Evolutionary conservation across 1,284 basidiomycete species (phyloP).

Genomic region (Taiwanofungus camphoratus): DNA sequence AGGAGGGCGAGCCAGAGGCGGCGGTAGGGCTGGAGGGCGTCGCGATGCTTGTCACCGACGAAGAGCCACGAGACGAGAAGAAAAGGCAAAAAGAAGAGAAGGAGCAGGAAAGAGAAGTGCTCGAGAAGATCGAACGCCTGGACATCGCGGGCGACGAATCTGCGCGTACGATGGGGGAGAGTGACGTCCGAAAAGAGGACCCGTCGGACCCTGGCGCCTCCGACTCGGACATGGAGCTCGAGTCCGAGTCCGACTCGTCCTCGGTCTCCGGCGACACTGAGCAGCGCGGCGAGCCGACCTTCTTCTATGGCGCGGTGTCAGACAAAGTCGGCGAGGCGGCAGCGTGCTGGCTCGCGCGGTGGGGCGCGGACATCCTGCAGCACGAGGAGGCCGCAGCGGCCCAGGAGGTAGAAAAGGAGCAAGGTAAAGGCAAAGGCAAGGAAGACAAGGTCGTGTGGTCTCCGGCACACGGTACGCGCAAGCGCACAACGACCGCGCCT

Average conservation of each 20-base stretch:
- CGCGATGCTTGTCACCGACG: conserved; percentile 42
- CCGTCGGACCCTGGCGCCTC: conserved; percentile 28
- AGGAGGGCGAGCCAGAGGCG: conserved; percentile 47
- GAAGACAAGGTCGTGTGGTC: neutral
- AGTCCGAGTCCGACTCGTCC: neutral
- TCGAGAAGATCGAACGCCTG: neutral
- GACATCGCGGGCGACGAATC: neutral
- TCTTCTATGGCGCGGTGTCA: conserved; percentile 77
- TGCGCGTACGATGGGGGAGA: neutral
- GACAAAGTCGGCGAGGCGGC: conserved; percentile 91
- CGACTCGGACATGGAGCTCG: conserved; percentile 15
- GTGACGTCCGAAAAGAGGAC: conserved; percentile 25
- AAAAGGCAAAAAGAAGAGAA: conserved; percentile 14
- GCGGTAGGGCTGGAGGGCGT: conserved; percentile 69
- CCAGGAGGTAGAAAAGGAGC: neutral
- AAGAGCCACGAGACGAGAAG: conserved; percentile 1
- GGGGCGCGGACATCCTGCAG: conserved; percentile 75
- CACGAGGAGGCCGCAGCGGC: conserved; percentile 50
- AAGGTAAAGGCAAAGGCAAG: neutral
- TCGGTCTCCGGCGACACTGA: too few relatives aligned
- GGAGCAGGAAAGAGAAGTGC: conserved; percentile 21
- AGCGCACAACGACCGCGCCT: conserved; percentile 18
- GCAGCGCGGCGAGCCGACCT: conserved; percentile 26
- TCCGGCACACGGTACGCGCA: conserved; percentile 1
- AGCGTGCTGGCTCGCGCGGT: conserved; percentile 83